Evolutionary conservation across 78 protist species (phyloP).

Genomic region (Dictyostelium capitatum): DNA sequence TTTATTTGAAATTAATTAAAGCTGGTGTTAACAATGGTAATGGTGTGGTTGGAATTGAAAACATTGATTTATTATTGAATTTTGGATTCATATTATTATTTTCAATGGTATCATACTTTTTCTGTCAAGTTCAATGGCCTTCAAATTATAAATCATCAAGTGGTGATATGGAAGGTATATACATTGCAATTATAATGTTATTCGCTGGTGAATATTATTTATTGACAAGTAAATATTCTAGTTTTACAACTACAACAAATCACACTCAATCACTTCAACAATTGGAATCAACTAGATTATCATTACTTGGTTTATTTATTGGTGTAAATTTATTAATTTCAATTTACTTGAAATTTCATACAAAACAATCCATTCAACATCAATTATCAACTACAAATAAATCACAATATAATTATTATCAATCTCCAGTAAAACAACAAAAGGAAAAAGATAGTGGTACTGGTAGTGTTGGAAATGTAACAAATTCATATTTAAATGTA

Average conservation of each 20-base stretch:
- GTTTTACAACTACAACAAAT: too few relatives aligned
- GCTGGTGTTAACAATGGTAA: not conserved
- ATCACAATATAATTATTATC: constrained; percentile 19
- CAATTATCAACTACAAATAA: not conserved
- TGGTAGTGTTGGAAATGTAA: not conserved
- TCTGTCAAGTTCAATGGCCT: constrained; percentile 34
- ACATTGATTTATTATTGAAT: not conserved
- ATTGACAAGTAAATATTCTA: not conserved
- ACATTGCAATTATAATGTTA: not conserved
- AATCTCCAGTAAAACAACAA: constrained; percentile 12
- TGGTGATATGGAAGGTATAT: not conserved
- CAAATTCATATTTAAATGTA: not conserved
- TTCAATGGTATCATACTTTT: constrained; percentile 1
- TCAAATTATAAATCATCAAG: not conserved
- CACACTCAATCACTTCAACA: not conserved
- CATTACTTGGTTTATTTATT: not conserved
- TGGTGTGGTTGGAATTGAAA: not conserved
- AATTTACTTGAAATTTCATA: constrained; percentile 21
- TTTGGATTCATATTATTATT: not conserved
- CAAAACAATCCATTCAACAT: not conserved
- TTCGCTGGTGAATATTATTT: not conserved
- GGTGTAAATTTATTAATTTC: constrained; percentile 13
- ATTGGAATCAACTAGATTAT: not conserved
- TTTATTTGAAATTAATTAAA: too few relatives aligned
- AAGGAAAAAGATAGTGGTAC: not conserved